Evolutionary conservation across 2,329 filamentous ascomycete species (phyloP).

Genomic region (Leptodontidium sp.): DNA sequence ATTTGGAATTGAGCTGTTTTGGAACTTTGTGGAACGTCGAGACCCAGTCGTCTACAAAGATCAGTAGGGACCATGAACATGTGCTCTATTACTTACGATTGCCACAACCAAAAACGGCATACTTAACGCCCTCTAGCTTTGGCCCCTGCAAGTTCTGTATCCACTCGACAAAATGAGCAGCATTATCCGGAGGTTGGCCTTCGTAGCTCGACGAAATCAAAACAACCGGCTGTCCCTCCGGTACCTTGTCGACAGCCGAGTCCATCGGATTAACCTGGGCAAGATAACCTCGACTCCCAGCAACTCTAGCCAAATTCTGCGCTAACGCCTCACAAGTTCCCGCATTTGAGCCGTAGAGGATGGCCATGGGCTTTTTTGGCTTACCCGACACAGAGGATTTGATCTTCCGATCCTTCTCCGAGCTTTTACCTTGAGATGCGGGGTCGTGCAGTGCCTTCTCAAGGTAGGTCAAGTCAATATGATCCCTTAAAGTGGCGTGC

Average conservation of each 20-base stretch:
- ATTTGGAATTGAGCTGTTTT: slow-evolving; percentile 61
- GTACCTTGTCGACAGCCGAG: slow-evolving; percentile 64
- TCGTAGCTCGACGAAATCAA: slow-evolving; percentile 78
- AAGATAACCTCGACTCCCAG: slow-evolving; percentile 64
- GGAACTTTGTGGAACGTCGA: slow-evolving; percentile 74
- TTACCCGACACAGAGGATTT: background rate
- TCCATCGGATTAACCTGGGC: slow-evolving; percentile 64
- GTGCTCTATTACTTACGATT: slow-evolving; percentile 45
- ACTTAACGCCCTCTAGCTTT: slow-evolving; percentile 63
- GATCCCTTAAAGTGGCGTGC: slow-evolving; percentile 62
- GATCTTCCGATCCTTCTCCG: background rate
- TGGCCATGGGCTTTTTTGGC: slow-evolving; percentile 54
- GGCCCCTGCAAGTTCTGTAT: slow-evolving; percentile 51
- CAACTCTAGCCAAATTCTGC: slow-evolving; percentile 66
- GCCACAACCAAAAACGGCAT: slow-evolving; percentile 76
- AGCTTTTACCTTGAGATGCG: slow-evolving; percentile 1
- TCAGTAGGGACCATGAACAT: too few species aligned
- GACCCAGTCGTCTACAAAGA: slow-evolving; percentile 56
- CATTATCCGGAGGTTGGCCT: slow-evolving; percentile 77
- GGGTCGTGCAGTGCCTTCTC: slow-evolving; percentile 47
- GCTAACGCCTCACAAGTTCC: slow-evolving; percentile 78
- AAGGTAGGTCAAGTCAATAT: slow-evolving; percentile 53
- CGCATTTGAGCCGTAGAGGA: slow-evolving; percentile 79
- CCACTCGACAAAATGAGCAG: slow-evolving; percentile 73
- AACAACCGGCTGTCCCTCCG: slow-evolving; percentile 66